These are phyloP conservation scores for Pseudocohnilembus persalinus DNA, from an alignment of 169 alveolate species.

Conservation along the genomic window DNA sequence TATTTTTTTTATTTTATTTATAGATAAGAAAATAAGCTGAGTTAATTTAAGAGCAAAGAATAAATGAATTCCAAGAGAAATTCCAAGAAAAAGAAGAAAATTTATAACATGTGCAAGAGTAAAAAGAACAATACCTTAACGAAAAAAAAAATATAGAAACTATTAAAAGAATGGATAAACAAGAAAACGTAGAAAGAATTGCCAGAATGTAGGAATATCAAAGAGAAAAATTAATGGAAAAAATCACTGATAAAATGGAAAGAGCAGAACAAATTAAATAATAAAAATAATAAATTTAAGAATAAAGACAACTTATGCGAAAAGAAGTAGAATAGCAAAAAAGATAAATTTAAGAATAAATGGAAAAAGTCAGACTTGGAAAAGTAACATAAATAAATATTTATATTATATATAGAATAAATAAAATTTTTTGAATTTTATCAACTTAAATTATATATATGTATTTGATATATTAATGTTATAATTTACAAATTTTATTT, in stretches of 20 bases:
- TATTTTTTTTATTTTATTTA: neutral
- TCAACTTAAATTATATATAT: neutral
- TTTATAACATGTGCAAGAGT: conserved; percentile 28
- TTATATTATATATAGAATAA: neutral
- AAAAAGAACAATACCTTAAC: conserved; percentile 38
- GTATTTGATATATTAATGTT: neutral
- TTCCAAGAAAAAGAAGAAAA: conserved; percentile 50
- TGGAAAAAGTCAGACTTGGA: conserved; percentile 52
- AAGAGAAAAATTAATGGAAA: conserved; percentile 48
- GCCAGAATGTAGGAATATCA: conserved; percentile 56
- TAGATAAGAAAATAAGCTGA: conserved; percentile 51
- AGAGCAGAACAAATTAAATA: conserved; percentile 45
- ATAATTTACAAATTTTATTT: conserved; percentile 1
- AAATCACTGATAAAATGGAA: conserved; percentile 48
- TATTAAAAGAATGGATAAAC: conserved; percentile 61
- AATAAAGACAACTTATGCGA: conserved; percentile 54
- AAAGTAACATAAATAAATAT: too few relatives aligned
- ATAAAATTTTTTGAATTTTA: neutral
- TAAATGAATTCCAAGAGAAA: conserved; percentile 46
- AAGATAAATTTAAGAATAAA: conserved; percentile 36
- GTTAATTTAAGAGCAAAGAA: conserved; percentile 32
- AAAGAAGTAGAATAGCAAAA: conserved; percentile 62
- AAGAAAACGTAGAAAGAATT: conserved; percentile 63
- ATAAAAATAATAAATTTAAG: conserved; percentile 49
- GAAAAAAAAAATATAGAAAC: conserved; percentile 57